A percentile compares a stretch with the other conserved stretches of the same genome.
phyloP scores from a whole-genome alignment of 2,329 filamentous ascomycete genomes.

The Xylariaceae sp. region DNA sequence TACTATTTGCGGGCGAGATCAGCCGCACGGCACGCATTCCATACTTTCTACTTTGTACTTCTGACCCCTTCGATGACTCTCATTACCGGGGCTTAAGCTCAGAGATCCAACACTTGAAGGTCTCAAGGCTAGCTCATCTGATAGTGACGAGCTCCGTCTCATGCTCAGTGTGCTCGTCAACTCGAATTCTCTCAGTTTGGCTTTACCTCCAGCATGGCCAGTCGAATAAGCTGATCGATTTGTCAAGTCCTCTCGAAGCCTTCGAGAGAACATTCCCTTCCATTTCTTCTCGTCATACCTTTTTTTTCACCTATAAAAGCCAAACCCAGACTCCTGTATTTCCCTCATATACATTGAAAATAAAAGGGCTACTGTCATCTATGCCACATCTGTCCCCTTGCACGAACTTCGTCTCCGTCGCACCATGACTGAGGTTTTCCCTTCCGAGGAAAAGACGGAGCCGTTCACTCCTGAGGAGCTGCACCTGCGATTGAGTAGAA shows the following conservation, averaged over 20 bases:
- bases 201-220: conserved; percentile 12
- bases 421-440: conserved; percentile 55
- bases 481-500: conserved; percentile 52
- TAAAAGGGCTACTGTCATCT: conserved; percentile 12
- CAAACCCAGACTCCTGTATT: conserved; percentile 13
- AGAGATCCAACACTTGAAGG: conserved; percentile 21
- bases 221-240: conserved; percentile 29
- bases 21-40: conserved; percentile 40
- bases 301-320: conserved; percentile 21
- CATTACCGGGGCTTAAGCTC: conserved; percentile 30
- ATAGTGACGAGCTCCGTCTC: conserved; percentile 27
- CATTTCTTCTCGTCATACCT: conserved; percentile 20
- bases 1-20: conserved; percentile 35
- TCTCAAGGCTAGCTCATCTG: conserved; percentile 44
- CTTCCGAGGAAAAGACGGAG: conserved; percentile 61
- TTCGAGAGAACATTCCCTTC: conserved; percentile 20
- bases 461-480: conserved; percentile 64
- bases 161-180: conserved; percentile 19
- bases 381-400: conserved; percentile 15
- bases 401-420: conserved; percentile 23
- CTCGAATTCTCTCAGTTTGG: conserved; percentile 4
- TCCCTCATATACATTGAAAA: conserved; percentile 1
- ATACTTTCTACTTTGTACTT: conserved; percentile 28
- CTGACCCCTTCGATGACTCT: conserved; percentile 41
- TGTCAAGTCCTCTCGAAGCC: conserved; percentile 26